Evolutionary conservation across 2,329 filamentous ascomycete genomes (phyloP).

Genomic region (Pseudocercospora fijiensis): DNA sequence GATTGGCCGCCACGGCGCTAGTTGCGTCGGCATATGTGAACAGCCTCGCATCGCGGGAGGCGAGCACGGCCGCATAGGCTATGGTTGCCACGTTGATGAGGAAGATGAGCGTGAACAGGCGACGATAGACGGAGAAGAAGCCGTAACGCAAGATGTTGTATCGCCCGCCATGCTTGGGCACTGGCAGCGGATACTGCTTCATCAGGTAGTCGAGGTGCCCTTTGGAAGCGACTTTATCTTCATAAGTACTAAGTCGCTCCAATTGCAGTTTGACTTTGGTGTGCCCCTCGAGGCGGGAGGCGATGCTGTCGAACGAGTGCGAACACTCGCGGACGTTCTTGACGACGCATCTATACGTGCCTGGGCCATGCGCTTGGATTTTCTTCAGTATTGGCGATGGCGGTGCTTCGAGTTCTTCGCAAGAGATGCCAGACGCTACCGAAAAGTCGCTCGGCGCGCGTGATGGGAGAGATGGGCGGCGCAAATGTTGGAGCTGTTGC

Average conservation of each 20-base stretch:
- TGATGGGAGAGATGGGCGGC: background rate
- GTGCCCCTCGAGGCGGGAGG: background rate
- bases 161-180: constrained; percentile 16
- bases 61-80: constrained; percentile 4
- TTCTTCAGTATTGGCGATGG: constrained; percentile 7
- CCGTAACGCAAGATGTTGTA: constrained; percentile 34
- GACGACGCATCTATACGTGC: constrained; percentile 7
- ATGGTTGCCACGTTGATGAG: constrained; percentile 33
- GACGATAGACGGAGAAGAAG: constrained; percentile 35
- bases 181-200: constrained; percentile 27
- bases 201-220: constrained; percentile 27
- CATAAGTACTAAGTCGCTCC: constrained; percentile 8
- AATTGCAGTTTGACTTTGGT: constrained; percentile 3
- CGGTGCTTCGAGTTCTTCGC: constrained; percentile 5
- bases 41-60: background rate
- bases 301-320: constrained; percentile 1
- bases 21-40: constrained; percentile 32
- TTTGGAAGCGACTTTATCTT: constrained; percentile 27
- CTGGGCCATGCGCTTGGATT: constrained; percentile 9
- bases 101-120: constrained; percentile 34
- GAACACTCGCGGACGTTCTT: background rate
- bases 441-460: constrained; percentile 2
- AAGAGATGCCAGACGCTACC: constrained; percentile 13
- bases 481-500: background rate
- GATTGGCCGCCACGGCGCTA: constrained; percentile 39